These are phyloP conservation scores for Polyporus arcularius DNA, from an alignment of 768 basidiomycete genomes.

Conservation along the genomic window DNA sequence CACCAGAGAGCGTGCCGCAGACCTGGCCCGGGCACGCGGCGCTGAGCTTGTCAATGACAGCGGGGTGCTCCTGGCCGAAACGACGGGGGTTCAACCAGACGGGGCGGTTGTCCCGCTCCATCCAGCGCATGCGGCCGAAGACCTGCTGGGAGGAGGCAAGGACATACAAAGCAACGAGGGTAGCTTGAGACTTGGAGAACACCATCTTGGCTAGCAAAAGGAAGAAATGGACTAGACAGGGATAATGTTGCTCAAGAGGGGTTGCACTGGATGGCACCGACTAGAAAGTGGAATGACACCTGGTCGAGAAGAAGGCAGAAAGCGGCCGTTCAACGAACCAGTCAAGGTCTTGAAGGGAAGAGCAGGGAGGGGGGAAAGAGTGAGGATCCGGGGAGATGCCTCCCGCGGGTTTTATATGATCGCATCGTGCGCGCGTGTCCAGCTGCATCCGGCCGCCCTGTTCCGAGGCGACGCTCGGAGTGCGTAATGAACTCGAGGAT, in stretches of 20 bases:
- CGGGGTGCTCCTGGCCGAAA: conserved; percentile 53
- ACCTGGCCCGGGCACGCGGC: conserved; percentile 49
- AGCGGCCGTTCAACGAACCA: conserved; percentile 50
- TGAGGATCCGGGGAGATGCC: not conserved
- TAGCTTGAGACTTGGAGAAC: conserved; percentile 24
- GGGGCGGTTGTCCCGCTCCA: conserved; percentile 49
- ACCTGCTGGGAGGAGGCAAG: conserved; percentile 25
- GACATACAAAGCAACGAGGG: conserved; percentile 19
- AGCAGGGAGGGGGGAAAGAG: conserved; percentile 13
- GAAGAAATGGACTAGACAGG: conserved; percentile 6
- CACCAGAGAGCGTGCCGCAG: conserved; percentile 51
- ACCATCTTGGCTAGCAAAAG: conserved; percentile 21
- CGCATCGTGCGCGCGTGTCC: not conserved
- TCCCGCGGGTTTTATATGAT: conserved; percentile 7
- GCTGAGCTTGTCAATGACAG: conserved; percentile 45
- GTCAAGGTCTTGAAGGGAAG: conserved; percentile 25
- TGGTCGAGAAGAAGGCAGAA: conserved; percentile 43
- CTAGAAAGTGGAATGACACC: conserved; percentile 38
- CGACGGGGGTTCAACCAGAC: conserved; percentile 53
- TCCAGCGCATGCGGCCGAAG: conserved; percentile 41
- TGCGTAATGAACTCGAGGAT: conserved; percentile 1
- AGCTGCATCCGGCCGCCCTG: conserved; percentile 5
- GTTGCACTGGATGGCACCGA: conserved; percentile 26
- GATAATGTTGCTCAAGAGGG: conserved; percentile 26
- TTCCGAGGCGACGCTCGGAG: conserved; percentile 1